A percentile compares a stretch with the other conserved stretches of the same genome.
Evolutionary conservation across 2,329 filamentous ascomycete genomes (phyloP).

Genomic region (Stachybotrys chartarum): DNA sequence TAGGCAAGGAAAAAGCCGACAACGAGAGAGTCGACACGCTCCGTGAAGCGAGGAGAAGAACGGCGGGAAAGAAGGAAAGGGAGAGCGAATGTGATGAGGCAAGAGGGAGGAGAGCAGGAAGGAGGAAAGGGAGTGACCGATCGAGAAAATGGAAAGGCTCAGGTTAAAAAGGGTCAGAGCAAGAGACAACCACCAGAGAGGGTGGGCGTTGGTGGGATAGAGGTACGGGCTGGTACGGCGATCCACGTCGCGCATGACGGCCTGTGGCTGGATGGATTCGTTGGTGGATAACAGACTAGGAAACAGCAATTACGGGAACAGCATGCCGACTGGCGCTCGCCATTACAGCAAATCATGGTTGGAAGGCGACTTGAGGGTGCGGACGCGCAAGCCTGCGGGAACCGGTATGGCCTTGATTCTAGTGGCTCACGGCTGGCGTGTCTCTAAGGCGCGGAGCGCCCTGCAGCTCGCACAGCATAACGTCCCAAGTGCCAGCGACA

Average conservation of each 20-base stretch:
- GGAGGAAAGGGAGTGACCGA: conserved; percentile 8
- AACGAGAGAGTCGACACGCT: conserved; percentile 25
- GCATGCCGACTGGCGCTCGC: not conserved
- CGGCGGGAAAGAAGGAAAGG: conserved; percentile 9
- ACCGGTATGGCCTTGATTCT: not conserved
- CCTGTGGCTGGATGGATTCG: not conserved
- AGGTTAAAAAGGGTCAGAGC: conserved; percentile 8
- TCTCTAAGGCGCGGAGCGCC: not conserved
- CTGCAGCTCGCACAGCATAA: no score
- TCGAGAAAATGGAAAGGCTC: conserved; percentile 13
- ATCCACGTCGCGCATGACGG: not conserved
- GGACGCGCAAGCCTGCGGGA: not conserved
- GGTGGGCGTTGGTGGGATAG: not conserved
- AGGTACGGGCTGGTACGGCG: not conserved
- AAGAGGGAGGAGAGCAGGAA: conserved; percentile 4
- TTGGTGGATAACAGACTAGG: not conserved
- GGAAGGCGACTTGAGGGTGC: not conserved
- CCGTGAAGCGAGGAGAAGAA: conserved; percentile 6
- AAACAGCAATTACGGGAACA: not conserved
- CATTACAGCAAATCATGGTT: not conserved
- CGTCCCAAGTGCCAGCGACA: no score
- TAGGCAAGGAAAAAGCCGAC: conserved; percentile 20
- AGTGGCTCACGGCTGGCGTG: not conserved
- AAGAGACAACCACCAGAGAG: not conserved
- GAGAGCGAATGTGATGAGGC: conserved; percentile 9